Conservation (phyloP, 129 eudicot genomes). For the Chrysanthemum makinoi region DNA sequence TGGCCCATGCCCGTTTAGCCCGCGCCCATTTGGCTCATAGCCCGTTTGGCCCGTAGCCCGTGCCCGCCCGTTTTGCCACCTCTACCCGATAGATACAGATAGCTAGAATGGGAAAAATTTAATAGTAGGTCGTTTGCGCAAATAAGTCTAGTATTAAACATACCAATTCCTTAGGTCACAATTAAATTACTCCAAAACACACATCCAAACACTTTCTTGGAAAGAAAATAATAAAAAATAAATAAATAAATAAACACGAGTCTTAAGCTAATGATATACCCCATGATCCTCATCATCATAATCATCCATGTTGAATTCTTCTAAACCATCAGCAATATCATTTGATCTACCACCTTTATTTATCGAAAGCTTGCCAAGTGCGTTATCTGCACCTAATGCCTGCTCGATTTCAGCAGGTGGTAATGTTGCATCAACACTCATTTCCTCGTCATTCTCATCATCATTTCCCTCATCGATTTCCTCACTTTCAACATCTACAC, state of each 20-base stretch:
- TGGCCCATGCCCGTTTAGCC: too few relatives aligned
- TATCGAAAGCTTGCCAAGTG: conserved; percentile 39
- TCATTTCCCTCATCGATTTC: conserved; percentile 32
- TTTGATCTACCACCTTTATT: conserved; percentile 38
- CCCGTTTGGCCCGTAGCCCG: too few relatives aligned
- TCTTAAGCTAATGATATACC: conserved; percentile 27
- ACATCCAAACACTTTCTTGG: conserved; percentile 14
- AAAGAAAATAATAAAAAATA: not conserved
- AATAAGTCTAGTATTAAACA: too few relatives aligned
- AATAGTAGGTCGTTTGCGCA: too few relatives aligned
- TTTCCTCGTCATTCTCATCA: conserved; percentile 56
- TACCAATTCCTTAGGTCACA: not conserved
- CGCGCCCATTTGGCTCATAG: too few relatives aligned
- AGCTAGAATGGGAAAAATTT: too few relatives aligned
- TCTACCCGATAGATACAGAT: too few relatives aligned
- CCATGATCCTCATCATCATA: conserved; percentile 90
- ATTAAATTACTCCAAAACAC: not conserved
- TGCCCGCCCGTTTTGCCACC: too few relatives aligned
- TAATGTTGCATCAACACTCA: conserved; percentile 39
- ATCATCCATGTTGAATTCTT: conserved; percentile 75
- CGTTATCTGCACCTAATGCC: conserved; percentile 77
- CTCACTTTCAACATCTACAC: conserved; percentile 55
- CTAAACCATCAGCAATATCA: conserved; percentile 57
- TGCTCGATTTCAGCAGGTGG: conserved; percentile 59
- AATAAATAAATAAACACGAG: too few relatives aligned